A percentile compares a stretch with the other conserved stretches of the same genome.
phyloP scores from a whole-genome alignment of 306 rosid genomes.

The Lablab purpureus region DNA sequence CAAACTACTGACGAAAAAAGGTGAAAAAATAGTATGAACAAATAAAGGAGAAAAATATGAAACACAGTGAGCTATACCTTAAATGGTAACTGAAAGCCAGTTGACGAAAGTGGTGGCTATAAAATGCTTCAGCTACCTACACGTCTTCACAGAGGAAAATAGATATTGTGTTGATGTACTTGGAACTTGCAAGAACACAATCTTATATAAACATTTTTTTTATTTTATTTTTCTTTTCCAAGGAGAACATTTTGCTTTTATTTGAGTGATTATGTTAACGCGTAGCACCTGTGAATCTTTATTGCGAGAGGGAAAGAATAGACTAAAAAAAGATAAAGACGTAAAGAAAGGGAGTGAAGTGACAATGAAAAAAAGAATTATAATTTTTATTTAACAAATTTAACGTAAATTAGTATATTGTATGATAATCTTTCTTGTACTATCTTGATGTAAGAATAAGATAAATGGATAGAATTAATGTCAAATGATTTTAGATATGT shows the following conservation, averaged over 20 bases:
- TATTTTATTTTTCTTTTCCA: neutral
- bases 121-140: conserved; percentile 34
- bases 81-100: neutral
- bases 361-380: neutral
- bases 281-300: conserved; percentile 5
- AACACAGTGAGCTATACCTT: conserved; percentile 38
- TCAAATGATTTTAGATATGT: too few relatives aligned
- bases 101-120: neutral
- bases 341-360: neutral
- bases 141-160: conserved; percentile 12
- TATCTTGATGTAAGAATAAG: too few relatives aligned
- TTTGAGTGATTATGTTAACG: neutral
- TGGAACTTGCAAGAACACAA: conserved; percentile 24
- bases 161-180: neutral
- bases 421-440: too few relatives aligned
- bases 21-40: too few relatives aligned
- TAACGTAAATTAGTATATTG: too few relatives aligned
- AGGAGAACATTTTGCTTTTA: neutral
- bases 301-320: neutral
- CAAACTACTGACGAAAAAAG: neutral
- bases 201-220: neutral
- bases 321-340: neutral
- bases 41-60: neutral
- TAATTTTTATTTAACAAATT: too few relatives aligned
- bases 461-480: too few relatives aligned